Percentiles rank a stretch among this genome's conserved stretches.
These are phyloP conservation scores for Globisporangium barbulae DNA, from an alignment of 352 stramenopile genomes.

Conservation along the genomic window DNA sequence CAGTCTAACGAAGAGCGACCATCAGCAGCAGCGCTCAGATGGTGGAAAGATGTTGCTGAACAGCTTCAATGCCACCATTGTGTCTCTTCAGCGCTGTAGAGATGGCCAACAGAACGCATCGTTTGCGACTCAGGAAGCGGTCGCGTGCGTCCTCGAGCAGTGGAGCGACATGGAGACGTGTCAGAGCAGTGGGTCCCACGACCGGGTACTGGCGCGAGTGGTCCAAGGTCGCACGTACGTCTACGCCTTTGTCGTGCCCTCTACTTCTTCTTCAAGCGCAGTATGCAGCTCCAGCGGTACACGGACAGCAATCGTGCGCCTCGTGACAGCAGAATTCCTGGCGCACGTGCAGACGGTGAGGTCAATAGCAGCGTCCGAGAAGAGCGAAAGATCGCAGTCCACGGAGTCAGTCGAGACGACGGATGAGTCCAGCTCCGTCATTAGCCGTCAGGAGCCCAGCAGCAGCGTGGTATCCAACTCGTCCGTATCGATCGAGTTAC, in stretches of 20 bases:
- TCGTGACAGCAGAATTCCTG: neutral
- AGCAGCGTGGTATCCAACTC: no score
- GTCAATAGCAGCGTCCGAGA: neutral
- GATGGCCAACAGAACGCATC: neutral
- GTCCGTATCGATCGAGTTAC: neutral
- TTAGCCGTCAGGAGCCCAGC: neutral
- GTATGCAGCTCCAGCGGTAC: neutral
- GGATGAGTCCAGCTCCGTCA: neutral
- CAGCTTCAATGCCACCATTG: neutral
- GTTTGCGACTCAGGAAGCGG: neutral
- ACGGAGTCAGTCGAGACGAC: neutral
- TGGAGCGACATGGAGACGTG: neutral
- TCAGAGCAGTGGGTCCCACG: neutral
- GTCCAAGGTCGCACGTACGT: neutral
- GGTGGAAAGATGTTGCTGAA: neutral
- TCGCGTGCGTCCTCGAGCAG: constrained; percentile 3
- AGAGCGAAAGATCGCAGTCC: neutral
- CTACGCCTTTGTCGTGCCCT: neutral
- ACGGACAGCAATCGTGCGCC: neutral
- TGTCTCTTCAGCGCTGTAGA: neutral
- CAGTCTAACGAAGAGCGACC: neutral
- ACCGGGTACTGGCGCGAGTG: neutral
- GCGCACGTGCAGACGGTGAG: neutral
- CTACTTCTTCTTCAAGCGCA: neutral
- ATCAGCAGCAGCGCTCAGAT: neutral